A percentile compares a stretch with the other conserved stretches of the same genome.
Conservation (phyloP, 345 rosid genomes). For the Nephelium lappaceum region DNA sequence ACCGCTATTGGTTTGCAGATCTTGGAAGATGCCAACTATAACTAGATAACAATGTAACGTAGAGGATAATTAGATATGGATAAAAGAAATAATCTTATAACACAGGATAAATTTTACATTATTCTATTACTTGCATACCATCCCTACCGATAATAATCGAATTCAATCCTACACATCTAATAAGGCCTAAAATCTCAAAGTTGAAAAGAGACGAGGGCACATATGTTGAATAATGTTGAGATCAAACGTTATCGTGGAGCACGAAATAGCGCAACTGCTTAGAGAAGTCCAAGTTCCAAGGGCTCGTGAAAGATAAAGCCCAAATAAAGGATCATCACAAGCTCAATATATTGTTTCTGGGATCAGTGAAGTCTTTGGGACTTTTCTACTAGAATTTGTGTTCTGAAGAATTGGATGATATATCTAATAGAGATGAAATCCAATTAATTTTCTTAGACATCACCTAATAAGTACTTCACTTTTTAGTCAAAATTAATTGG, state of each 20-base stretch:
- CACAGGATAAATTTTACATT: background rate
- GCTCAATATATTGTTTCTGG: background rate
- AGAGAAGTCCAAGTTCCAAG: background rate
- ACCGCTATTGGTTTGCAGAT: background rate
- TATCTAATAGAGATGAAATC: no score
- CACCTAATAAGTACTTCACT: no score
- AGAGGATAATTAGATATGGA: background rate
- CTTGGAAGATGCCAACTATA: background rate
- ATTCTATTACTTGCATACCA: background rate
- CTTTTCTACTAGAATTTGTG: no score
- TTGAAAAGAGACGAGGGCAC: background rate
- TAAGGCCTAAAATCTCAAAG: background rate
- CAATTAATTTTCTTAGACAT: no score
- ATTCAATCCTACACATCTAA: background rate
- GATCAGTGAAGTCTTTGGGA: background rate
- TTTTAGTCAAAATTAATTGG: background rate
- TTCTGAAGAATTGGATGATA: background rate
- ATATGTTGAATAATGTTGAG: background rate
- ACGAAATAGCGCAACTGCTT: background rate
- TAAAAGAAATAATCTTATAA: no score
- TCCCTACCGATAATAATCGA: background rate
- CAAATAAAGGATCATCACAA: background rate
- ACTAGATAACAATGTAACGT: no score
- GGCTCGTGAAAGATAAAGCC: background rate
- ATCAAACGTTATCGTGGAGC: background rate